phyloP scores from a whole-genome alignment of 2,329 filamentous ascomycete genomes.

The Cladosporium sphaerospermum region DNA sequence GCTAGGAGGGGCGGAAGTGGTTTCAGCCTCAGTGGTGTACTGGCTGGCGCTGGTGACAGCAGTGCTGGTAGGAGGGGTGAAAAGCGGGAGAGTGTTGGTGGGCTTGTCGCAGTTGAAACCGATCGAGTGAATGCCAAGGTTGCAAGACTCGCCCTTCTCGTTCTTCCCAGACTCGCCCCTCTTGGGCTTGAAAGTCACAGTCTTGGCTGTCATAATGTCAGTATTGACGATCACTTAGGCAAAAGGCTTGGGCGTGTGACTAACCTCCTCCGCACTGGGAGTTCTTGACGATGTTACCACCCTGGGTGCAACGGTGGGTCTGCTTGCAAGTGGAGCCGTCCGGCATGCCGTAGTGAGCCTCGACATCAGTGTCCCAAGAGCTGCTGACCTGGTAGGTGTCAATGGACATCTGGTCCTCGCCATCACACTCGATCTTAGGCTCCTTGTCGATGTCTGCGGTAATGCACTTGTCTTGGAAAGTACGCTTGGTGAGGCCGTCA shows the following conservation, averaged over 20 bases:
- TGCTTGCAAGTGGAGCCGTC: conserved; percentile 80
- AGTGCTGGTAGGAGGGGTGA: conserved; percentile 14
- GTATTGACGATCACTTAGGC: background rate
- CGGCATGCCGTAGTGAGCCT: conserved; percentile 82
- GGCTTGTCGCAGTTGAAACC: conserved; percentile 61
- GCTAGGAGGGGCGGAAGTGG: conserved; percentile 9
- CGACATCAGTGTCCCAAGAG: conserved; percentile 69
- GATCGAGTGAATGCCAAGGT: conserved; percentile 67
- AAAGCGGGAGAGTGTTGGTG: conserved; percentile 24
- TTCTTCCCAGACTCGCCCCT: conserved; percentile 30
- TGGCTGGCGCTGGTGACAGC: conserved; percentile 12
- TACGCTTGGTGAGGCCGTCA: conserved; percentile 44
- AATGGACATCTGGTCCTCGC: conserved; percentile 63
- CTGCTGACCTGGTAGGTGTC: conserved; percentile 65
- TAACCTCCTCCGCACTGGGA: conserved; percentile 73
- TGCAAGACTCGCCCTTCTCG: conserved; percentile 54
- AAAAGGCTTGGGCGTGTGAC: background rate
- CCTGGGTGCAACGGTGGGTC: conserved; percentile 58
- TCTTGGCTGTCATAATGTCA: conserved; percentile 51
- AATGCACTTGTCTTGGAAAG: conserved; percentile 39
- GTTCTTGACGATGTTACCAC: conserved; percentile 69
- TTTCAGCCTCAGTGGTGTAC: conserved; percentile 5
- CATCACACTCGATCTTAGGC: conserved; percentile 39
- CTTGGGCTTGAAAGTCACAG: conserved; percentile 61
- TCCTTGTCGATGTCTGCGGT: conserved; percentile 40